phyloP scores from a whole-genome alignment of 257 asterid genomes.

The Nicotiana knightiana region DNA sequence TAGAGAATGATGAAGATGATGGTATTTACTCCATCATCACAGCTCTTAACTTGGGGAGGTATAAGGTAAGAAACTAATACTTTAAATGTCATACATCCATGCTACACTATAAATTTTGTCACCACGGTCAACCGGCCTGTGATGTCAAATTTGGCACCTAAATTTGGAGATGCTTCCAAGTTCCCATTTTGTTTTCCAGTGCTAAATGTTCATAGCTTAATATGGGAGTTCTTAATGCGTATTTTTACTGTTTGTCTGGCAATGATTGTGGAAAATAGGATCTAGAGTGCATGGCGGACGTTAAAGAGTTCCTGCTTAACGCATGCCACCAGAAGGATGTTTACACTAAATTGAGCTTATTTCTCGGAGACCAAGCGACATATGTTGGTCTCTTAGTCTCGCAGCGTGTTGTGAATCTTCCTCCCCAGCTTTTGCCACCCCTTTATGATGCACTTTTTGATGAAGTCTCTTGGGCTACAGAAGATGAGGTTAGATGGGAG shows the following conservation, averaged over 20 bases:
- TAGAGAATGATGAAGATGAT: conserved; percentile 81
- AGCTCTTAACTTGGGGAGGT: conserved; percentile 75
- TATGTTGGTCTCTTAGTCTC: conserved; percentile 77
- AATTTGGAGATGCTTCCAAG: neutral
- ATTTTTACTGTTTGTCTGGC: conserved; percentile 7
- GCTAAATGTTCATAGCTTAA: neutral
- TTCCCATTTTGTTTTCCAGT: neutral
- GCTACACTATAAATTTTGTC: neutral
- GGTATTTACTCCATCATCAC: conserved; percentile 61
- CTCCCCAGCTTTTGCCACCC: conserved; percentile 92
- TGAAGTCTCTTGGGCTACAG: conserved; percentile 90
- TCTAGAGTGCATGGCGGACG: conserved; percentile 41
- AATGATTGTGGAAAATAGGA: conserved; percentile 28
- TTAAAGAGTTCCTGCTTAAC: conserved; percentile 55
- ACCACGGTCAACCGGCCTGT: neutral
- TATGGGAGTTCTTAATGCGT: neutral
- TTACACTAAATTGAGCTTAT: conserved; percentile 33
- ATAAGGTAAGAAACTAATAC: conserved; percentile 47
- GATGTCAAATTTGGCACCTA: neutral
- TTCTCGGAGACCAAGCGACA: conserved; percentile 38
- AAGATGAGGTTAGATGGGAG: conserved; percentile 72
- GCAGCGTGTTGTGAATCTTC: conserved; percentile 82
- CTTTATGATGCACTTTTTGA: conserved; percentile 84
- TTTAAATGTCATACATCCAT: neutral
- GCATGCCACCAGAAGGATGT: conserved; percentile 42